These are phyloP conservation scores for Fusarium succisae DNA, from an alignment of 2,329 filamentous ascomycete species.

Conservation along the genomic window DNA sequence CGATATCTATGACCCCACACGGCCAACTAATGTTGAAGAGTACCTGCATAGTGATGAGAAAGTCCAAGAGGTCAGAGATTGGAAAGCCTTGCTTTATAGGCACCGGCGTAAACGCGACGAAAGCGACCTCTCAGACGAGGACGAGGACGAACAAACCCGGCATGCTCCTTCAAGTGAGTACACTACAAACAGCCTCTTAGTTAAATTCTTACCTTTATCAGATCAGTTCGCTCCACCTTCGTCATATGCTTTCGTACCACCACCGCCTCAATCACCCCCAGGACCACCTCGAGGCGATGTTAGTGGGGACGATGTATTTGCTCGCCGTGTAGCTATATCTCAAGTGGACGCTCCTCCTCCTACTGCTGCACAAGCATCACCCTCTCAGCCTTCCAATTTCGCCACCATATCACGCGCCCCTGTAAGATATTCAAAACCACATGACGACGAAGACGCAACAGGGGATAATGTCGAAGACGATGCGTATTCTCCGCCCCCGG, in stretches of 20 bases:
- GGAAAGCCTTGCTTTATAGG: conserved; percentile 83
- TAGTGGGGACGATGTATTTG: conserved; percentile 76
- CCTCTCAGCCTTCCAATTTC: conserved; percentile 53
- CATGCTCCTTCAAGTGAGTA: conserved; percentile 48
- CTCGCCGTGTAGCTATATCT: conserved; percentile 68
- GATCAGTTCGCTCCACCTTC: conserved; percentile 69
- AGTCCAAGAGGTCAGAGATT: conserved; percentile 80
- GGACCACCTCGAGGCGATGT: conserved; percentile 63
- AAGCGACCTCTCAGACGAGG: conserved; percentile 50
- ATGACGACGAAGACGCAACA: conserved; percentile 44
- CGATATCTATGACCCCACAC: conserved; percentile 85
- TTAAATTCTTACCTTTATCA: conserved; percentile 43
- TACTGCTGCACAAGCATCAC: conserved; percentile 44
- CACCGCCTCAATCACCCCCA: conserved; percentile 60
- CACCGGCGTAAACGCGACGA: conserved; percentile 63
- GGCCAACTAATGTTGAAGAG: conserved; percentile 85
- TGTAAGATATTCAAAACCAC: conserved; percentile 69
- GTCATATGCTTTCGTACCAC: conserved; percentile 66
- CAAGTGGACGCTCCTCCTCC: conserved; percentile 49
- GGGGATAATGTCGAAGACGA: conserved; percentile 55
- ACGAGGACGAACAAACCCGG: conserved; percentile 49
- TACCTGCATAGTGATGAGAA: conserved; percentile 88
- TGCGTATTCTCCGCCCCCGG: conserved; percentile 55
- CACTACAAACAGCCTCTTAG: not conserved
- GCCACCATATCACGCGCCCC: conserved; percentile 80